Base-by-base conservation (phyloP, 176 grass and related monocot genomes). In the Phoenix roebelenii region DNA sequence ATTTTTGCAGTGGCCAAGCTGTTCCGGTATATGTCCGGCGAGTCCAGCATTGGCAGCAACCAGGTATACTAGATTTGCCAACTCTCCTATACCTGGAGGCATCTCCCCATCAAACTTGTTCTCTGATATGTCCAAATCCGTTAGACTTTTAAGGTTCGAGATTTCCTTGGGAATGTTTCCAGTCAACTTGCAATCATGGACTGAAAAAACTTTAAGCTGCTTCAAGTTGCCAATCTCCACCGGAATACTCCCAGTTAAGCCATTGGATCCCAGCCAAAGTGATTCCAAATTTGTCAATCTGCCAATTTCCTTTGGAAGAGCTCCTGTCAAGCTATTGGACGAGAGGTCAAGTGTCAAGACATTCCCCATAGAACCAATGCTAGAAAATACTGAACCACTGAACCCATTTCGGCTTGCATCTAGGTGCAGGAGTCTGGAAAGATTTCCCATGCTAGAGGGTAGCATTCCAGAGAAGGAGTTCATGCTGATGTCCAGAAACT, bases 71-170 rank as follows among this genome's bases (percentile, higher is more conserved):
- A 97, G 64, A 82, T 91, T 68, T 32, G 75, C 74, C 63, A 92
- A 64, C 49, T 73, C 71, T 61, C 87, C 84, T 1, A 97, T 80
- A 30, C 76, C 68, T 39, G 65, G 16, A 30, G 87, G 93, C 35
- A 97, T 61, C 67, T 80, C 87, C 49, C 87, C 65, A 22, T 76
- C 54, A 28, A 97, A 97, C 35, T 73, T 69, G 66, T 97, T 97
- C 39, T 82, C 93, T 35, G 93, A 97, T 75, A 97, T 83, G 56
- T 97, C 93, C 23, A 97, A 63, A 73, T 83, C 63, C 22, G 71
- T 88, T 76, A 97, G 72, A 57, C 79, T 90, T 57, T 66, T 75
- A 7, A 97, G 84, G 67, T 71, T 70, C 17, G 78, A 64, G 51
- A 97, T 67, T 74, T 85, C 72, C 58, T 26, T 49, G 25, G 93